Percentiles rank a stretch among this genome's conserved stretches.
Evolutionary conservation across 805 yeast species (phyloP).

Genomic region (Yarrowia osloensis): DNA sequence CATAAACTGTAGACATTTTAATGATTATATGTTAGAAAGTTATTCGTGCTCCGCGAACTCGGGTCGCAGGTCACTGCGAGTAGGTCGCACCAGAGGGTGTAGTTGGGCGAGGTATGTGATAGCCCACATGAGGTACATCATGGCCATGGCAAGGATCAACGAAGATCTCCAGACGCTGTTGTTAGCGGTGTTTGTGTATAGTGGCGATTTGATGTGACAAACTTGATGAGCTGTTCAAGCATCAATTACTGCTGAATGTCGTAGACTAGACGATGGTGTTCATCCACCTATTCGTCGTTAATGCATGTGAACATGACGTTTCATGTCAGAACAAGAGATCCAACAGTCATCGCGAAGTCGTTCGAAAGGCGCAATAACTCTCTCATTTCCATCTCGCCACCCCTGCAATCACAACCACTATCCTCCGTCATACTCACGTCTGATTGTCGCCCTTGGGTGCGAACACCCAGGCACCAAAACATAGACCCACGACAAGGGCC

Average conservation of each 20-base stretch:
- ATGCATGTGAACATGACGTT: background rate
- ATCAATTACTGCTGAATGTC: too few species aligned
- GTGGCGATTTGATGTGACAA: too few species aligned
- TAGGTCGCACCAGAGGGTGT: constrained; percentile 89
- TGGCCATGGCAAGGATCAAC: constrained; percentile 63
- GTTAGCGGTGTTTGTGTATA: background rate
- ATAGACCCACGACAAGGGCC: constrained; percentile 56
- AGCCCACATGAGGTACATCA: constrained; percentile 91
- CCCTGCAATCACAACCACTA: background rate
- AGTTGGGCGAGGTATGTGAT: constrained; percentile 80
- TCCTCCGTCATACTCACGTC: constrained; percentile 50
- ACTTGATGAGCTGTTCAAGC: too few species aligned
- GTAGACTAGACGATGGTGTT: too few species aligned
- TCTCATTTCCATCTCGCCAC: background rate
- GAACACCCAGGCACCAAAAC: constrained; percentile 74
- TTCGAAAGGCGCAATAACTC: background rate
- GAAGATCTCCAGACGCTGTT: constrained; percentile 65
- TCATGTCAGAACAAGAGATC: background rate
- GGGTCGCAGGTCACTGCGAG: constrained; percentile 86
- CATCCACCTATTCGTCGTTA: too few species aligned
- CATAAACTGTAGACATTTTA: constrained; percentile 28
- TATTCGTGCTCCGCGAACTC: constrained; percentile 52
- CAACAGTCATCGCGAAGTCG: background rate
- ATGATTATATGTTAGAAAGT: constrained; percentile 2
- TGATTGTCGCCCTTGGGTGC: constrained; percentile 78